Conservation (phyloP, 108 stramenopile genomes). For the Discostella stelligeroides region DNA sequence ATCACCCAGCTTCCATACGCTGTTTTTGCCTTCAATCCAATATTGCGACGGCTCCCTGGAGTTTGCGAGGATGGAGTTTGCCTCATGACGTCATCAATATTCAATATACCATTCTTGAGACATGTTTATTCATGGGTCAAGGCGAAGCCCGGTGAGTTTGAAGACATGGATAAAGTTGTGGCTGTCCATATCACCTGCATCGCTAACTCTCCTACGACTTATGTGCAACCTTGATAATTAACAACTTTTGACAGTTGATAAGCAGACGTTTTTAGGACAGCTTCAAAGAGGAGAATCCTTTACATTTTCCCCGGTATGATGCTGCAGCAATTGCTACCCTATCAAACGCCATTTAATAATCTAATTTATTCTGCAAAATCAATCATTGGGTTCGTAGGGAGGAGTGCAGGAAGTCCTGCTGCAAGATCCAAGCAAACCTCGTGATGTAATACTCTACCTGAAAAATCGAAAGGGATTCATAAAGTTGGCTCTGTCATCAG, state of each 20-base stretch:
- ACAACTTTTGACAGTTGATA: constrained; percentile 47
- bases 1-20: constrained; percentile 41
- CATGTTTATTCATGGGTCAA: constrained; percentile 59
- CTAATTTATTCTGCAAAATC: not conserved
- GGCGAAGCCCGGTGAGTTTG: not conserved
- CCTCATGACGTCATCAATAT: constrained; percentile 56
- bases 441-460: constrained; percentile 61
- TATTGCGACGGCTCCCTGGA: constrained; percentile 45
- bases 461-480: constrained; percentile 86
- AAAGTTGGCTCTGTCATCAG: constrained; percentile 72
- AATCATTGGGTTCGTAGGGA: constrained; percentile 30
- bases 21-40: constrained; percentile 50
- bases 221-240: not conserved
- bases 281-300: constrained; percentile 46
- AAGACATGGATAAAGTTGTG: not conserved
- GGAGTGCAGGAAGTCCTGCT: constrained; percentile 65
- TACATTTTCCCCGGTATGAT: constrained; percentile 49
- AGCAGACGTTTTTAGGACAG: constrained; percentile 48
- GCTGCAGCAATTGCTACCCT: not conserved
- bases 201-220: not conserved
- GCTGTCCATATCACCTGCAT: not conserved
- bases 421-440: constrained; percentile 43
- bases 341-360: not conserved
- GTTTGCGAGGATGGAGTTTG: constrained; percentile 24
- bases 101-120: constrained; percentile 54